Percentiles rank a stretch among this genome's conserved stretches.
Evolutionary conservation across 352 stramenopile genomes (phyloP).

Genomic region (Pythium brachiatum): DNA sequence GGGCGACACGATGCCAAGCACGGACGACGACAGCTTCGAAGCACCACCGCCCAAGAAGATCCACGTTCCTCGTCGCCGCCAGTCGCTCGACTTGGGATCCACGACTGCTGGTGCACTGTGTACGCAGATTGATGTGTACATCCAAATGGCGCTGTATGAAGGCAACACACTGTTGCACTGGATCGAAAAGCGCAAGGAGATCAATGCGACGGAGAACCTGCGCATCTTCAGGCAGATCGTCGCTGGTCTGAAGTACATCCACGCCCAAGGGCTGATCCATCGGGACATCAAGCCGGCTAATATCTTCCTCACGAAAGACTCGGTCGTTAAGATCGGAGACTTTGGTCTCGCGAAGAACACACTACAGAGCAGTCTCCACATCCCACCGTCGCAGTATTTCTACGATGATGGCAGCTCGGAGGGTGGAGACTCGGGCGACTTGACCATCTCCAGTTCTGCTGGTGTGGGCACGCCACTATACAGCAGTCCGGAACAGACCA

Average conservation of each 20-base stretch:
- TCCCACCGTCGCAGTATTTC: slow-evolving; percentile 52
- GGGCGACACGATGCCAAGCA: not conserved
- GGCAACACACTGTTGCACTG: slow-evolving; percentile 84
- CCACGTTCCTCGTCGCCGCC: slow-evolving; percentile 23
- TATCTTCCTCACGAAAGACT: slow-evolving; percentile 73
- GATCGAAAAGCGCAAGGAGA: slow-evolving; percentile 51
- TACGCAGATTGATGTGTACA: slow-evolving; percentile 86
- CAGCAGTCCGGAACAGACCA: slow-evolving; percentile 68
- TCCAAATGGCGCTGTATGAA: slow-evolving; percentile 94
- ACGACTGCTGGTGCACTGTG: slow-evolving; percentile 33
- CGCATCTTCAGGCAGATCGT: slow-evolving; percentile 73
- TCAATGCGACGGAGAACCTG: slow-evolving; percentile 56
- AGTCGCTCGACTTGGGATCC: slow-evolving; percentile 25
- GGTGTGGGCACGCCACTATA: slow-evolving; percentile 72
- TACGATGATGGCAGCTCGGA: slow-evolving; percentile 34
- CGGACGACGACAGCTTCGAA: not conserved
- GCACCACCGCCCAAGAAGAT: not conserved
- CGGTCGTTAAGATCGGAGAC: slow-evolving; percentile 80
- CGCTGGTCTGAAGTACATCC: slow-evolving; percentile 72
- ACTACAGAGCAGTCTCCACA: slow-evolving; percentile 51
- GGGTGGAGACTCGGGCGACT: slow-evolving; percentile 26
- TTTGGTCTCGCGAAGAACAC: slow-evolving; percentile 80
- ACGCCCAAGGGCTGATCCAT: slow-evolving; percentile 69
- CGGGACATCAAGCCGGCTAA: slow-evolving; percentile 83
- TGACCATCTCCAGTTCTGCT: slow-evolving; percentile 53